Evolutionary conservation across 306 rosid species (phyloP).

Genomic region (Astragalus glycyphyllos): DNA sequence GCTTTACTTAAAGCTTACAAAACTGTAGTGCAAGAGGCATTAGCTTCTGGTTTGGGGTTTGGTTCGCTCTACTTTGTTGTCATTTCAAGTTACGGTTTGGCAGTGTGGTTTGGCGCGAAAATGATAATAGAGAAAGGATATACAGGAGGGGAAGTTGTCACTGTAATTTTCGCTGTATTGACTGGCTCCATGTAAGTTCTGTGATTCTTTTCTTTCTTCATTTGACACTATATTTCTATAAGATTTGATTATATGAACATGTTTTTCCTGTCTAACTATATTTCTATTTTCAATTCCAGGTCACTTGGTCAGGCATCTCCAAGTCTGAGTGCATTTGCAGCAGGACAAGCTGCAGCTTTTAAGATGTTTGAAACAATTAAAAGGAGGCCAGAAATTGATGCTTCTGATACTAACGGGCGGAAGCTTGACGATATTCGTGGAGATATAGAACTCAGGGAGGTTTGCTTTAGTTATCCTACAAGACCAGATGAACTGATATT

Average conservation of each 20-base stretch:
- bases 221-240: background rate
- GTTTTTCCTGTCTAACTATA: conserved; percentile 13
- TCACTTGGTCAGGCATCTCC: conserved; percentile 89
- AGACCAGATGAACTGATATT: conserved; percentile 66
- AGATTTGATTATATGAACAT: background rate
- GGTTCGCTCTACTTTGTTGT: conserved; percentile 32
- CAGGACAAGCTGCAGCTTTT: conserved; percentile 87
- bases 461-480: conserved; percentile 69
- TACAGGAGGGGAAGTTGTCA: conserved; percentile 71
- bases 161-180: conserved; percentile 62
- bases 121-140: conserved; percentile 80
- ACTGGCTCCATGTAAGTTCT: conserved; percentile 72
- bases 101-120: conserved; percentile 81
- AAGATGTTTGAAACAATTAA: conserved; percentile 83
- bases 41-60: conserved; percentile 40
- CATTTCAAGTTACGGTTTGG: conserved; percentile 45
- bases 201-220: conserved; percentile 14
- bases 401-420: conserved; percentile 59
- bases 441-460: conserved; percentile 57
- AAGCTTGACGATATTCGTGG: conserved; percentile 54
- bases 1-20: conserved; percentile 27
- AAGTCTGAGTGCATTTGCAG: conserved; percentile 74
- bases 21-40: conserved; percentile 30
- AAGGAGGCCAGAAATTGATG: conserved; percentile 78
- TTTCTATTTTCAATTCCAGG: conserved; percentile 47